Conservation (phyloP, 1,284 basidiomycete species). For the Pisolithus thermaeus region DNA sequence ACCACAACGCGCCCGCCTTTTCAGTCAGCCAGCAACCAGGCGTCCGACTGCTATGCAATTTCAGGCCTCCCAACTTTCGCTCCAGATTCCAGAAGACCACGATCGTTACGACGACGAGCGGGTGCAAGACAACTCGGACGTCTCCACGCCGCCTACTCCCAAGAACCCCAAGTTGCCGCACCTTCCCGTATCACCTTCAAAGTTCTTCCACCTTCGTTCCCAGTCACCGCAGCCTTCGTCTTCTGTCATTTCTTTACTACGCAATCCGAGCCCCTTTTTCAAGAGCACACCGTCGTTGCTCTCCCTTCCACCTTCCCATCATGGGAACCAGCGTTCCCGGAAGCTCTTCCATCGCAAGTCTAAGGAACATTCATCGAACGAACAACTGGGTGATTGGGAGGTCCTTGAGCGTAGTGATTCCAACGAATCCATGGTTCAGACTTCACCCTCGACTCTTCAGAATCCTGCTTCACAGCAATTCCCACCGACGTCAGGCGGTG, state of each 20-base stretch:
- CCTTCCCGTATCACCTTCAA: constrained; percentile 26
- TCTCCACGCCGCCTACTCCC: constrained; percentile 27
- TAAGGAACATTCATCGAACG: constrained; percentile 20
- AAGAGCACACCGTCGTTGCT: constrained; percentile 29
- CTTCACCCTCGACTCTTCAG: constrained; percentile 17
- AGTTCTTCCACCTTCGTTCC: constrained; percentile 26
- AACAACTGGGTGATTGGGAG: constrained; percentile 29
- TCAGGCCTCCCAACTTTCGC: constrained; percentile 28
- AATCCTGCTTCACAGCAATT: constrained; percentile 10
- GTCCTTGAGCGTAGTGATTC: constrained; percentile 25
- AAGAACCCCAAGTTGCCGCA: constrained; percentile 28
- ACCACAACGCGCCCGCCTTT: constrained; percentile 21
- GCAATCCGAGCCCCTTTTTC: constrained; percentile 31
- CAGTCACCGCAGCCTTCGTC: constrained; percentile 30
- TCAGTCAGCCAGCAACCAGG: constrained; percentile 27
- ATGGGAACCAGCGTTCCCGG: constrained; percentile 27
- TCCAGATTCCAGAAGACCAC: constrained; percentile 28
- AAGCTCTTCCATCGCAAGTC: constrained; percentile 31
- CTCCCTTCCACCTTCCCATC: constrained; percentile 27
- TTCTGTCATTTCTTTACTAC: constrained; percentile 28
- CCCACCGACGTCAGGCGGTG: constrained; percentile 4
- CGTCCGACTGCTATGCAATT: constrained; percentile 16
- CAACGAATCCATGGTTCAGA: constrained; percentile 14
- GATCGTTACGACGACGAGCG: constrained; percentile 27
- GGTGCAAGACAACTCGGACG: constrained; percentile 27